These are phyloP conservation scores for Curvularia sp. DNA, from an alignment of 2,329 filamentous ascomycete species.

Conservation along the genomic window DNA sequence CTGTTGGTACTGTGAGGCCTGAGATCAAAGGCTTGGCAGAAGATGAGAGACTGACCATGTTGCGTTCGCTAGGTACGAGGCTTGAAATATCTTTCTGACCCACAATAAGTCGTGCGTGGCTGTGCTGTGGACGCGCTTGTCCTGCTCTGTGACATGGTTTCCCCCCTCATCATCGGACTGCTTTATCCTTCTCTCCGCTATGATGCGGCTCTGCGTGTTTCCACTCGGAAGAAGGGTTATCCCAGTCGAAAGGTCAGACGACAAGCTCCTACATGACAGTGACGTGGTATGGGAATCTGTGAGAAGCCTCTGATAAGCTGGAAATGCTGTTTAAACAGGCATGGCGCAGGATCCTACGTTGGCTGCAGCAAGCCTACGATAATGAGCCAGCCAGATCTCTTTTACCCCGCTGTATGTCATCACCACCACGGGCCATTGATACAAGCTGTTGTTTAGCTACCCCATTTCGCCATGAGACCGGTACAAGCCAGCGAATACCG, in stretches of 20 bases:
- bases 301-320: constrained; percentile 44
- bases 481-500: background rate
- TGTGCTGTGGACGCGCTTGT: constrained; percentile 20
- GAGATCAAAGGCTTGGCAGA: background rate
- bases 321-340: constrained; percentile 24
- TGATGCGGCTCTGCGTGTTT: constrained; percentile 45
- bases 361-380: constrained; percentile 35
- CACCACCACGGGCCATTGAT: constrained; percentile 21
- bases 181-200: constrained; percentile 38
- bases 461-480: background rate
- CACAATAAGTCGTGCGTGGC: constrained; percentile 10
- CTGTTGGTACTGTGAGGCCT: constrained; percentile 11
- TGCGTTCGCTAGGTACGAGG: background rate
- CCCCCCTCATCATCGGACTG: constrained; percentile 19
- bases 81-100: background rate
- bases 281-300: constrained; percentile 23
- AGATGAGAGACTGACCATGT: background rate
- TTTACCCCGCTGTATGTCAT: constrained; percentile 40
- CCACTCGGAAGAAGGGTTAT: constrained; percentile 14
- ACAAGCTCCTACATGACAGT: constrained; percentile 28
- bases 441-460: constrained; percentile 14
- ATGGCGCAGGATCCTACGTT: constrained; percentile 37
- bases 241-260: constrained; percentile 36
- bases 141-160: constrained; percentile 14
- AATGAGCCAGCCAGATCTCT: constrained; percentile 26